phyloP scores from a whole-genome alignment of 2,329 filamentous ascomycete species.

The Herpotrichia juniperi region DNA sequence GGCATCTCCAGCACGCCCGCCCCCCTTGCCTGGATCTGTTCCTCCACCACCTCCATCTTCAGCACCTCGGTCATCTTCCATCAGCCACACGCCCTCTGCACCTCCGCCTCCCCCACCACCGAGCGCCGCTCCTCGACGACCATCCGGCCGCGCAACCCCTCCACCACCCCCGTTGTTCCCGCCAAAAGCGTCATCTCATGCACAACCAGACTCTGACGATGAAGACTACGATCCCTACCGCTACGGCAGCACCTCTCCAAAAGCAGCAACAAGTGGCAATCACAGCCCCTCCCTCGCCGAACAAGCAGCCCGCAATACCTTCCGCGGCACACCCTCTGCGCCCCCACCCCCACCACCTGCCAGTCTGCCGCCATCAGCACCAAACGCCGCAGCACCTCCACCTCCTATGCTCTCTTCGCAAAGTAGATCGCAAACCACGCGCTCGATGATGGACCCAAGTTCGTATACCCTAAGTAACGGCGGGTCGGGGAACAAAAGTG shows the following conservation, averaged over 20 bases:
- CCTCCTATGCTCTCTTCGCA: conserved; percentile 41
- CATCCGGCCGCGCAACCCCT: conserved; percentile 26
- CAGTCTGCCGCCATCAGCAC: conserved; percentile 48
- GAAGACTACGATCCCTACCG: conserved; percentile 43
- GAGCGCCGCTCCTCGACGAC: conserved; percentile 33
- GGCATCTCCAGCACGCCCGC: conserved; percentile 50
- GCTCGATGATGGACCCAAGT: conserved; percentile 74
- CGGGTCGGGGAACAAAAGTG: conserved; percentile 29
- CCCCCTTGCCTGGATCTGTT: conserved; percentile 41
- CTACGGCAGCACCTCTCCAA: conserved; percentile 66
- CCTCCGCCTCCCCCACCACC: conserved; percentile 48
- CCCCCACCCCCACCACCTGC: conserved; percentile 52
- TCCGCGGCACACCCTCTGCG: conserved; percentile 51
- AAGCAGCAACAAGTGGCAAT: conserved; percentile 53
- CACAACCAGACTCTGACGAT: conserved; percentile 27
- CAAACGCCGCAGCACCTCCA: conserved; percentile 47
- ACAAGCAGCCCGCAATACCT: conserved; percentile 65
- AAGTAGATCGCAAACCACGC: conserved; percentile 47
- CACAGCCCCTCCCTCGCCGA: conserved; percentile 58
- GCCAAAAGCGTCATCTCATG: conserved; percentile 53
- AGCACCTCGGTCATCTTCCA: conserved; percentile 36
- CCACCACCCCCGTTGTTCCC: conserved; percentile 59
- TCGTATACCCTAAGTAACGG: conserved; percentile 68
- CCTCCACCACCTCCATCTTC: conserved; percentile 47
- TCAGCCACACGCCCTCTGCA: conserved; percentile 49